Base-by-base conservation (phyloP, 2,329 filamentous ascomycete genomes). In the Endocalyx cinctus region DNA sequence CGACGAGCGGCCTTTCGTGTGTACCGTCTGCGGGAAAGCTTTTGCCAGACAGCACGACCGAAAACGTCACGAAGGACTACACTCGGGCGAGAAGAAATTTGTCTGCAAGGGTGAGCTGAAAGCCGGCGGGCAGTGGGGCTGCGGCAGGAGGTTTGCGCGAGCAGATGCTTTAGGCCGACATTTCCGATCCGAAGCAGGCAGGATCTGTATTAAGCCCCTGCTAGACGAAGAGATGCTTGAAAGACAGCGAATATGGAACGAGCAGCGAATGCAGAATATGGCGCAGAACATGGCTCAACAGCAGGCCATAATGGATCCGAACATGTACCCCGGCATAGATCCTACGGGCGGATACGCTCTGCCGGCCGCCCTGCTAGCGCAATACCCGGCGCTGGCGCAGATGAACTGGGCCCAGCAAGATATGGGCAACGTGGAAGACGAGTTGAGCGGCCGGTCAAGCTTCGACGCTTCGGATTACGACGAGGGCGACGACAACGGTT, bases 1-100 rank as follows among this genome's bases (percentile, higher is more conserved):
- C 0, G 92, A 98, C 52, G 92, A 98, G 67, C 78, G 92, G 29
- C 92, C 92, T 0, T 98, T 97, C 53, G 90, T 97, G 3, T 98
- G 92, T 56, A 96, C 87, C 0, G 87, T 97, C 7, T 98, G 92
- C 49, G 87, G 87, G 33, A 98, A 98, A 61, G 92, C 92, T 0
- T 98, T 98, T 63, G 92, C 92, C 5, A 83, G 92, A 17, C 92
- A 98, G 56, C 92, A 98, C 56, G 92, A 98, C 58, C 83, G 92
- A 28, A 98, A 98, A 63, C 83, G 92, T 25, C 92, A 98, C 60
- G 92, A 98, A 64, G 89, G 90, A 25, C 68, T 98, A 26, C 92
- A 98, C 55, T 94, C 87, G 0, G 92, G 92, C 26, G 92, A 98
- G 66, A 98, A 97, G 77, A 97, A 95, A 56, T 98, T 97, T 57